A percentile compares a stretch with the other conserved stretches of the same genome.
Evolutionary conservation across 164 flowering plant species (phyloP).

Genomic region (Akebia trifoliata): DNA sequence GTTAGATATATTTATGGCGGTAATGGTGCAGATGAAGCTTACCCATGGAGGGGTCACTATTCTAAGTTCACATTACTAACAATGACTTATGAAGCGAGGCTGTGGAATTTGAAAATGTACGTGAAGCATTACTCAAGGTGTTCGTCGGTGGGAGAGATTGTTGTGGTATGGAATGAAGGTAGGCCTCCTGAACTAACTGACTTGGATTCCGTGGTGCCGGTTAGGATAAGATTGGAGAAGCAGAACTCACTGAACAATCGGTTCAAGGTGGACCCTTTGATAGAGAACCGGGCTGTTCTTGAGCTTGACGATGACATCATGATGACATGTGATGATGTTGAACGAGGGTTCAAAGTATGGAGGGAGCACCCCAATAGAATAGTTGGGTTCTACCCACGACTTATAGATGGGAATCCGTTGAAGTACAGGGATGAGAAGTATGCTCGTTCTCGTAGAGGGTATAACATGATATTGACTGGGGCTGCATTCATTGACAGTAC

Average conservation of each 20-base stretch:
- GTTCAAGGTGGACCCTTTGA: conserved; percentile 59
- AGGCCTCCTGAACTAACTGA: conserved; percentile 50
- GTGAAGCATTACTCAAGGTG: conserved; percentile 91
- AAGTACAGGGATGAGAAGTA: conserved; percentile 73
- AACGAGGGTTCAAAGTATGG: conserved; percentile 85
- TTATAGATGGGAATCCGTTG: conserved; percentile 47
- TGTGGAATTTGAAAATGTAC: conserved; percentile 92
- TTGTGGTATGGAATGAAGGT: conserved; percentile 95
- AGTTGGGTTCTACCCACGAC: conserved; percentile 90
- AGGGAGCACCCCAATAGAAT: conserved; percentile 78
- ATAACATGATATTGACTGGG: conserved; percentile 87
- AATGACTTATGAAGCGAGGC: conserved; percentile 89
- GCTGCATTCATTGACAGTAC: conserved; percentile 75
- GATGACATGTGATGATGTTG: conserved; percentile 88
- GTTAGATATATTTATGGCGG: conserved; percentile 70
- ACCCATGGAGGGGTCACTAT: conserved; percentile 55
- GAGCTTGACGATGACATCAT: conserved; percentile 96
- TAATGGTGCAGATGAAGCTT: conserved; percentile 74
- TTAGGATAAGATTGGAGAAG: conserved; percentile 68
- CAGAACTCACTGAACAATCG: conserved; percentile 83
- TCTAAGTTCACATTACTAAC: conserved; percentile 88
- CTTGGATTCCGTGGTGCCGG: conserved; percentile 78
- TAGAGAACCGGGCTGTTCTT: conserved; percentile 71
- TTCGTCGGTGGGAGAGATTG: conserved; percentile 82
- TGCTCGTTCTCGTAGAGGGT: conserved; percentile 64